phyloP scores from a whole-genome alignment of 495 filamentous ascomycete species.

The Annulohypoxylon maeteangense region DNA sequence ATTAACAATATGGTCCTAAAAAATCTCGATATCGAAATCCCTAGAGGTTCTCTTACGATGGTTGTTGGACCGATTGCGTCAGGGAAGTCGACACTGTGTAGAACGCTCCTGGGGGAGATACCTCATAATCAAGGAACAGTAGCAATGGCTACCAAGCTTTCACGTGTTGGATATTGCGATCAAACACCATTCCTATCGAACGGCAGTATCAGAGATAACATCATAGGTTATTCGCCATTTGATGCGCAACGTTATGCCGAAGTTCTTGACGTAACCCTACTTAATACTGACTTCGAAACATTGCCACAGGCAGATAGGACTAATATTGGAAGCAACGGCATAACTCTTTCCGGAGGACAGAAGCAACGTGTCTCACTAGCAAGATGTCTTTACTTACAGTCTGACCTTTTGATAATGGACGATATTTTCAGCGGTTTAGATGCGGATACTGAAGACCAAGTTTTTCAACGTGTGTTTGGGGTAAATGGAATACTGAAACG shows the following conservation, averaged over 20 bases:
- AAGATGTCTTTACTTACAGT: conserved; percentile 66
- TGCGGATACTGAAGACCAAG: conserved; percentile 66
- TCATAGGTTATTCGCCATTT: conserved; percentile 62
- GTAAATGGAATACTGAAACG: conserved; percentile 63
- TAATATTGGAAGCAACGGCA: conserved; percentile 70
- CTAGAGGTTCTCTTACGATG: conserved; percentile 50
- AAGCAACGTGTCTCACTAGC: conserved; percentile 72
- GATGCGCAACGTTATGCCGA: conserved; percentile 69
- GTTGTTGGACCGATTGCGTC: conserved; percentile 60
- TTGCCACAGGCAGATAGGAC: conserved; percentile 68
- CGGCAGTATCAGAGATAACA: conserved; percentile 67
- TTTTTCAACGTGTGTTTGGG: conserved; percentile 68
- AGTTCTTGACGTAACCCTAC: conserved; percentile 71
- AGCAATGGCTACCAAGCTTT: conserved; percentile 10
- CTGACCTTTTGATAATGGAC: conserved; percentile 66
- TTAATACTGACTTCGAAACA: conserved; percentile 63
- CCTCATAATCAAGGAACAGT: conserved; percentile 45
- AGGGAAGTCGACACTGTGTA: conserved; percentile 63
- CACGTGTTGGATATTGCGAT: conserved; percentile 48
- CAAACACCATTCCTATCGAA: conserved; percentile 66
- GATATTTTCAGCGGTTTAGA: conserved; percentile 72
- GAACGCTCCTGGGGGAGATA: conserved; percentile 63
- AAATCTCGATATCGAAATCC: conserved; percentile 51
- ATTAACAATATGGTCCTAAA: conserved; percentile 48
- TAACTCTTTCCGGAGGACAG: conserved; percentile 73